phyloP scores from a whole-genome alignment of 192 early-diverging fungal species.

The Coemansia sp. region DNA sequence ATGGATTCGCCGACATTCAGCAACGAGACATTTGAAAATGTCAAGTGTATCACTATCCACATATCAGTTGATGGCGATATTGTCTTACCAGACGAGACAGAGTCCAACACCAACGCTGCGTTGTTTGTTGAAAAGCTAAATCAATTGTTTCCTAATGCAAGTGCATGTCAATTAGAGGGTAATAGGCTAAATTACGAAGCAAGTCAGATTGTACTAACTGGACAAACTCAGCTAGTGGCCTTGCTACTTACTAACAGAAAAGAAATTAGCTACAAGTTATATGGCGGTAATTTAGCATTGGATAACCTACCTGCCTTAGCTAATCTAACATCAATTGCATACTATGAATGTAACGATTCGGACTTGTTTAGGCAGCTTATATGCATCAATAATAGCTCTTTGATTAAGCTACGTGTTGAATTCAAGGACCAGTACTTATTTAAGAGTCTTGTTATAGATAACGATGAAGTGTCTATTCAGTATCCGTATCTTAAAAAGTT shows the following conservation, averaged over 20 bases:
- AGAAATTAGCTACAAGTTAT: background rate
- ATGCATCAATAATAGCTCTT: background rate
- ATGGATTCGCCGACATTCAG: background rate
- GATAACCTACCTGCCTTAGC: background rate
- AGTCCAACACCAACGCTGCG: background rate
- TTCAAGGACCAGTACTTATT: background rate
- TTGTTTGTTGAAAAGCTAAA: background rate
- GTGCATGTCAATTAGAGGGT: background rate
- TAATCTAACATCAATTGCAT: background rate
- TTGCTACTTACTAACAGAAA: background rate
- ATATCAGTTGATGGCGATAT: background rate
- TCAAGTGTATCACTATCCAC: background rate
- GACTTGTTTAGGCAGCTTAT: constrained; percentile 5
- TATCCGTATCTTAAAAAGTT: constrained; percentile 1
- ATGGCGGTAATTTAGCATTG: background rate
- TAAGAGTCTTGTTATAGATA: background rate
- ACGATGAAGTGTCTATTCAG: background rate
- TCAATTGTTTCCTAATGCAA: constrained; percentile 3
- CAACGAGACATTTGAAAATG: background rate
- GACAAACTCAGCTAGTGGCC: background rate
- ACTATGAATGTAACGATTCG: background rate
- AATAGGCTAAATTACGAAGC: too few species aligned
- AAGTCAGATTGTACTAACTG: background rate
- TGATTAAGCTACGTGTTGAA: background rate
- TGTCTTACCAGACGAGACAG: background rate